A percentile compares a stretch with the other conserved stretches of the same genome.
phyloP scores from a whole-genome alignment of 2,329 filamentous ascomycete genomes.

The Aquanectria penicillioides region DNA sequence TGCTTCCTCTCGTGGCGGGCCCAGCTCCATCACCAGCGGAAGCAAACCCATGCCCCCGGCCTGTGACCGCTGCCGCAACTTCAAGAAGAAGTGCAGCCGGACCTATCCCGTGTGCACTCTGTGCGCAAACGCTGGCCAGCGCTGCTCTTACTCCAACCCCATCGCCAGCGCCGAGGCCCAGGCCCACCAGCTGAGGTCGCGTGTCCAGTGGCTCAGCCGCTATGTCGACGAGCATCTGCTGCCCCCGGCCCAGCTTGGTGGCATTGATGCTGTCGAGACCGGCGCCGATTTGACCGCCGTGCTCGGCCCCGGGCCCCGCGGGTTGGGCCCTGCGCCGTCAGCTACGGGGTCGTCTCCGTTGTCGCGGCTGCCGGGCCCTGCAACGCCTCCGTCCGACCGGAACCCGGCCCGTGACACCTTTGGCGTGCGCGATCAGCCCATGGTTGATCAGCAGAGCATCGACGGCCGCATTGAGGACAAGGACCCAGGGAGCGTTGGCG shows the following conservation, averaged over 20 bases:
- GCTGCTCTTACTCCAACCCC: slow-evolving; percentile 48
- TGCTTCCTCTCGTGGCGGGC: slow-evolving; percentile 1
- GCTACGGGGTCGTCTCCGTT: slow-evolving; percentile 25
- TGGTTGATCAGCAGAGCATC: slow-evolving; percentile 19
- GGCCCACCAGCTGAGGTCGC: slow-evolving; percentile 50
- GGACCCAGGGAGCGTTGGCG: slow-evolving; percentile 33
- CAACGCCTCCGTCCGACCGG: slow-evolving; percentile 30
- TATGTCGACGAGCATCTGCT: slow-evolving; percentile 49
- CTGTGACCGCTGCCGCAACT: slow-evolving; percentile 55
- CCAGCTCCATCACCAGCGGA: background rate
- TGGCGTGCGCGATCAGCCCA: slow-evolving; percentile 20
- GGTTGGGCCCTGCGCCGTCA: background rate
- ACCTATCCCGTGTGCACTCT: slow-evolving; percentile 53
- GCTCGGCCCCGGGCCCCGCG: slow-evolving; percentile 18
- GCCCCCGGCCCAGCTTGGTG: slow-evolving; percentile 27
- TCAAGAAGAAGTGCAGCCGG: slow-evolving; percentile 58
- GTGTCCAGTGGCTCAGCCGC: slow-evolving; percentile 52
- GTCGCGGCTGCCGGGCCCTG: slow-evolving; percentile 21
- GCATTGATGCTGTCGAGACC: slow-evolving; percentile 50
- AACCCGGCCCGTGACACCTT: background rate
- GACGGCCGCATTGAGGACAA: slow-evolving; percentile 30
- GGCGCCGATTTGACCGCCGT: slow-evolving; percentile 42
- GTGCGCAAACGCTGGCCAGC: slow-evolving; percentile 51
- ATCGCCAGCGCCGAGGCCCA: slow-evolving; percentile 46
- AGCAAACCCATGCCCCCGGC: slow-evolving; percentile 36